Conservation (phyloP, 106 monocot genomes). For the Agapanthus africanus region DNA sequence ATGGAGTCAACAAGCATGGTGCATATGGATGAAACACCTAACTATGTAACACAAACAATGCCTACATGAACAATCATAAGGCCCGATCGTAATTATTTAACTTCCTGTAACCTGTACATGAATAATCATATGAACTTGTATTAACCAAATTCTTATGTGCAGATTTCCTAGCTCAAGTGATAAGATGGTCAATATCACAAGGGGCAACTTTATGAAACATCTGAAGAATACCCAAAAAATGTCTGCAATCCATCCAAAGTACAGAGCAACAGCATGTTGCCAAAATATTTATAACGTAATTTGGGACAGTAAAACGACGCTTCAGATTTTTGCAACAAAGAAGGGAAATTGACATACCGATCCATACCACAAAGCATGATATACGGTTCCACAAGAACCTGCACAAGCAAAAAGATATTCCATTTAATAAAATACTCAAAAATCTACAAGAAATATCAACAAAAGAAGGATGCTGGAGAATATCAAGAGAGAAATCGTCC, state of each 20-base stretch:
- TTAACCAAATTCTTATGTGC: too few relatives aligned
- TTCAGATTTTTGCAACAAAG: background rate
- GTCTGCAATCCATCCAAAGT: background rate
- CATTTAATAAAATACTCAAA: background rate
- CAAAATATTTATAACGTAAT: background rate
- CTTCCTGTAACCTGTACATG: too few relatives aligned
- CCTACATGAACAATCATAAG: too few relatives aligned
- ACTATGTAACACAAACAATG: background rate
- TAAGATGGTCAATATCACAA: background rate
- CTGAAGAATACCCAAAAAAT: background rate
- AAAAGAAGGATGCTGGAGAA: background rate
- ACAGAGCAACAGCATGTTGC: background rate
- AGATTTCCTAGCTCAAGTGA: background rate
- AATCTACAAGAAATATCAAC: background rate
- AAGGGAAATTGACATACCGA: slow-evolving; percentile 67
- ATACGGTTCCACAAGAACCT: slow-evolving; percentile 99
- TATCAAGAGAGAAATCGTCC: background rate
- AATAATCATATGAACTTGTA: too few relatives aligned
- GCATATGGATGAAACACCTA: too few relatives aligned
- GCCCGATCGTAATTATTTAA: too few relatives aligned
- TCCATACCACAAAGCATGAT: slow-evolving; percentile 98
- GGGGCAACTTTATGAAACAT: background rate
- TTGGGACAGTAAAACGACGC: background rate
- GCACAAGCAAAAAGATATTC: slow-evolving; percentile 22
- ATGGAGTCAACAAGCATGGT: background rate